Conservation (phyloP, 148 eudicot genomes). For the Silene latifolia region DNA sequence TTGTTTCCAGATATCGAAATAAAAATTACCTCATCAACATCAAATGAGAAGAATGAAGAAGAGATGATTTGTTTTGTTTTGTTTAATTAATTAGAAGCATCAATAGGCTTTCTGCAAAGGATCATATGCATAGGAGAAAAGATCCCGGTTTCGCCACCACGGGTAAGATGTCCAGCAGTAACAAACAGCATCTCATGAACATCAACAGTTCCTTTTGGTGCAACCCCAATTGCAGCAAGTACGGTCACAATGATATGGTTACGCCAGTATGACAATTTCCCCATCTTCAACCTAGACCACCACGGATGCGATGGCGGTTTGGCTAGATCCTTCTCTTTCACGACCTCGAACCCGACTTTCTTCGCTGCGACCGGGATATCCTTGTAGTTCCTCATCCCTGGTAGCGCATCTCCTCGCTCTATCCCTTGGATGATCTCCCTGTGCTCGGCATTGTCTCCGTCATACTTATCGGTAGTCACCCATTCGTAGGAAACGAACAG, state of each 20-base stretch:
- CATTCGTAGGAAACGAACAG: conserved; percentile 54
- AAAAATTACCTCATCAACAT: too few species aligned
- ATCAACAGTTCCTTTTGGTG: conserved; percentile 53
- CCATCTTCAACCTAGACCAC: conserved; percentile 60
- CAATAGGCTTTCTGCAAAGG: conserved; percentile 49
- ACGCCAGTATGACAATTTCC: conserved; percentile 47
- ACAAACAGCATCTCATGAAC: conserved; percentile 56
- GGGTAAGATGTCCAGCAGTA: conserved; percentile 42
- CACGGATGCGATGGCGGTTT: conserved; percentile 44
- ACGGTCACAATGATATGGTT: conserved; percentile 40
- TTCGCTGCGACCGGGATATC: conserved; percentile 37
- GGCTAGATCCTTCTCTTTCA: conserved; percentile 42
- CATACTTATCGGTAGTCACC: conserved; percentile 45
- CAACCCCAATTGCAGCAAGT: conserved; percentile 38
- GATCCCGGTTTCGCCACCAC: conserved; percentile 50
- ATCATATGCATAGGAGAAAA: conserved; percentile 57
- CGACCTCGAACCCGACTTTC: conserved; percentile 45
- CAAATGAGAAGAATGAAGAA: too few species aligned
- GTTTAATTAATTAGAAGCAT: neutral
- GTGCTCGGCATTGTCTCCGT: conserved; percentile 31
- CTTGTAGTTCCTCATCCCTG: conserved; percentile 36
- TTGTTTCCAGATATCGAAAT: too few species aligned
- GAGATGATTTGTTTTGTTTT: too few species aligned
- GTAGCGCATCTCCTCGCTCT: conserved; percentile 46
- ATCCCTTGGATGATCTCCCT: conserved; percentile 46